Percentiles rank a stretch among this genome's conserved stretches.
These are phyloP conservation scores for Tolypocladium guangdongense DNA, from an alignment of 2,329 filamentous ascomycete species.

Conservation along the genomic window DNA sequence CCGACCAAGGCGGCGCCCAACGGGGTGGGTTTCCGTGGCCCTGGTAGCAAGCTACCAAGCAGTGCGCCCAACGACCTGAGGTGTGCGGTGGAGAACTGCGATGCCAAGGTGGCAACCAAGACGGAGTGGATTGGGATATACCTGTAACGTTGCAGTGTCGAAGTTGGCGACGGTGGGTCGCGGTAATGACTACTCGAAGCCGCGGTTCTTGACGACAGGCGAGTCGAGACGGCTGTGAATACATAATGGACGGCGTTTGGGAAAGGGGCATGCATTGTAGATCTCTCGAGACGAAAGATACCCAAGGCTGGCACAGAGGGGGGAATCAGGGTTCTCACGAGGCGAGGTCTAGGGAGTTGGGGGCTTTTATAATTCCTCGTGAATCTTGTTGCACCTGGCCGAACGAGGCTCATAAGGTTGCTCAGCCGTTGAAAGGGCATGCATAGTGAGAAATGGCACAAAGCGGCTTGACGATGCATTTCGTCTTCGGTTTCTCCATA, in stretches of 20 bases:
- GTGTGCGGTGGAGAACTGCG: slow-evolving; percentile 48
- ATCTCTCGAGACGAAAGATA: background rate
- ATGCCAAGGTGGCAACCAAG: slow-evolving; percentile 41
- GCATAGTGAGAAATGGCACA: background rate
- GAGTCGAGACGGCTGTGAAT: background rate
- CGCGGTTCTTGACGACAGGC: background rate
- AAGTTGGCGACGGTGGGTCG: background rate
- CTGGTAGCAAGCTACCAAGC: slow-evolving; percentile 15
- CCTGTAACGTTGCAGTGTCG: slow-evolving; percentile 20
- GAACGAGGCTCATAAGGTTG: background rate
- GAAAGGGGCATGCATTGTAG: background rate
- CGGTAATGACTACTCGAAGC: background rate
- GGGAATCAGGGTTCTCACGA: background rate
- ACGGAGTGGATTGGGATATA: slow-evolving; percentile 52
- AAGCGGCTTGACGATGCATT: background rate
- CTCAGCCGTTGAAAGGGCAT: too few species aligned
- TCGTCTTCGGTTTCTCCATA: background rate
- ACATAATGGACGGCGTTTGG: background rate
- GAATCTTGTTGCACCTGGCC: background rate
- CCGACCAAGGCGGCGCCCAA: slow-evolving; percentile 21
- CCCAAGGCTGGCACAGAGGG: background rate
- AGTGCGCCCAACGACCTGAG: slow-evolving; percentile 22
- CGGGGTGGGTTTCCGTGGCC: slow-evolving; percentile 27
- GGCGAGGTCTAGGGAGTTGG: background rate
- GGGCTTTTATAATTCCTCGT: background rate